These are phyloP conservation scores for Botrytis cinerea DNA, from an alignment of 2,329 filamentous ascomycete genomes.

Conservation along the genomic window DNA sequence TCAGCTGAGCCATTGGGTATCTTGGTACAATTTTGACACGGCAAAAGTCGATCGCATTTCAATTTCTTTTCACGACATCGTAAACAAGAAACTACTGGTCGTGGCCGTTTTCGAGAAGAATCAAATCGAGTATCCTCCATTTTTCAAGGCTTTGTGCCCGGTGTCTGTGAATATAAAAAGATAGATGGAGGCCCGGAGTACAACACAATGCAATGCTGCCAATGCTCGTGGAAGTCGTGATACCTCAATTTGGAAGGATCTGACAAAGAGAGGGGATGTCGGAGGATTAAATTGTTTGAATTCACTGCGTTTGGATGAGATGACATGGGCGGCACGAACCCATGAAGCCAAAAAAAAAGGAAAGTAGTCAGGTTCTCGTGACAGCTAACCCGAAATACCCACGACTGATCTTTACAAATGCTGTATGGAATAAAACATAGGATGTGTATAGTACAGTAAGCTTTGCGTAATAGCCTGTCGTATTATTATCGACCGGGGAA, in stretches of 20 bases:
- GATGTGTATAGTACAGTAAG: conserved; percentile 17
- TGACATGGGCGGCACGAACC: neutral
- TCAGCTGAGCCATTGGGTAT: conserved; percentile 19
- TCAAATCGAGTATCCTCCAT: conserved; percentile 24
- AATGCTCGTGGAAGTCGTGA: conserved; percentile 4
- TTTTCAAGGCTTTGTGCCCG: neutral
- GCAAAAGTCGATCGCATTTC: conserved; percentile 58
- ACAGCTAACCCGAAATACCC: neutral
- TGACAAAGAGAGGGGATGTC: neutral
- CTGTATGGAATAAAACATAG: neutral
- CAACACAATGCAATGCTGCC: neutral
- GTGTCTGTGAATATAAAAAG: neutral
- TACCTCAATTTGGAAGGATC: neutral
- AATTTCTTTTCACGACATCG: conserved; percentile 65
- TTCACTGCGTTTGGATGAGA: neutral
- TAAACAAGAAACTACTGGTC: conserved; percentile 52
- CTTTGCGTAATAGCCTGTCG: neutral
- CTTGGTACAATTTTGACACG: conserved; percentile 53
- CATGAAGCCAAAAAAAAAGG: neutral
- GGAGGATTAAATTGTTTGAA: conserved; percentile 7
- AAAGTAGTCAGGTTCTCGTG: conserved; percentile 7
- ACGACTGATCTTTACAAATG: neutral
- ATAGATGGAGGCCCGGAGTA: neutral
- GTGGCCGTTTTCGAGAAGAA: conserved; percentile 29
- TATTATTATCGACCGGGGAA: neutral